Base-by-base conservation (phyloP, 2,329 filamentous ascomycete genomes). In the Cryphonectria carpinicola region DNA sequence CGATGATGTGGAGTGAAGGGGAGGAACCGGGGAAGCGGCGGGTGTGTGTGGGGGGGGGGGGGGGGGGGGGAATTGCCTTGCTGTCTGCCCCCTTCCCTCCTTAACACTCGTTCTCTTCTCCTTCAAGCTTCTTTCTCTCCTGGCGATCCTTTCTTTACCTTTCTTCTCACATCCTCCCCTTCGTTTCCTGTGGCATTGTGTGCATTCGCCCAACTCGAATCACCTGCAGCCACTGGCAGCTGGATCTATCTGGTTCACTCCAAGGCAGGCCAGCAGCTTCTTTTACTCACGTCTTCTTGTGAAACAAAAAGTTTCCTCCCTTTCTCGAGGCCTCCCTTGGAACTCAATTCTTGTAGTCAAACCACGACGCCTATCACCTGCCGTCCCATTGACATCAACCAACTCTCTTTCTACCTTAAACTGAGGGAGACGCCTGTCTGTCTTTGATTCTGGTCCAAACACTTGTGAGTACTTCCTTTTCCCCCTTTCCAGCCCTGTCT, bases 151-250 rank as follows among this genome's bases (percentile, higher is more conserved):
- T 37, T 25, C 28, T 28, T 28, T 28, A 25, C 28, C 62, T 17
- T 17, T 65, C 41, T 25, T 35, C 39, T 17, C n/a, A n/a, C 25
- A 49, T 32, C 14, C 22, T 28, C 28, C 25, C 13, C 22, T 25
- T 52, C 25, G 1, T n/a, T n/a, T 17, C 43, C 17, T 54, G 22
- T 25, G 22, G 46, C 28, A 65, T 14, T n/a, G 64, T 56, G 64
- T 66, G 64, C 17, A 56, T 66, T 66, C 64, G 64, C 35, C 43
- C 64, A 54, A 66, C 43, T 66, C 64, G 64, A 66, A 54, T 54
- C 43, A 66, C 49, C 46, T 66, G n/a, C 43, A 49, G 13, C 19
- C 37, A 46, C 43, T 52, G n/a, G 39, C 62, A 39, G 28, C 22
- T 32, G 28, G 28, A 32, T 28, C n/a, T 39, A 41, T 37, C 39